Evolutionary conservation across 2,329 filamentous ascomycete genomes (phyloP), one percentile per base, ranked within the genome.

Genomic region (Gnomoniopsis sp.): DNA sequence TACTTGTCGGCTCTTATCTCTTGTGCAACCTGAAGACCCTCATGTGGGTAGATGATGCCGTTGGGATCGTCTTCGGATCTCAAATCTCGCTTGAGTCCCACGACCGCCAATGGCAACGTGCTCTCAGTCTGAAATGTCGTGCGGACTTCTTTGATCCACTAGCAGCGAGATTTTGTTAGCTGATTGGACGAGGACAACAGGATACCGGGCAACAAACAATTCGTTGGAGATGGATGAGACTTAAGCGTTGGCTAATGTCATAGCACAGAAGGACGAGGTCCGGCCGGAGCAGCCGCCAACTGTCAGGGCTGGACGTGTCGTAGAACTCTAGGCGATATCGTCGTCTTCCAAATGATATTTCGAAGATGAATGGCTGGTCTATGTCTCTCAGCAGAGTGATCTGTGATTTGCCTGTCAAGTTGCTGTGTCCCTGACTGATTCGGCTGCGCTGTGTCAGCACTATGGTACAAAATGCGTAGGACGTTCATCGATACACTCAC

Each of bases 71-170:
- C 72, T 61, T 85, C 82, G 2, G 79, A 82, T 57, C 82, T 74
- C 55, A 86, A 69, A 64, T 88, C 85, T 60, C 85, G 75, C 71
- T 87, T 87, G 60, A 88, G 72, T 12, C 84, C 85, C 3, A 86
- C 70, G 15, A 87, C 73, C 19, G 86, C 73, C 26, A 87, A 62
- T 2, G 85, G 84, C 34, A 86, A 69, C 30, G 68, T 70, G 63
- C 82, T 79, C 60, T 74, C 74, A 23, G 74, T 70, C 33, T 70
- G 67, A 63, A 85, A 85, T 8, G 74, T 69, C 54, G 68, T 72
- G 60, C 80, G 79, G 53, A 81, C 75, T 65, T 85, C 77, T 60
- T 82, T 79, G 61, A 80, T 75, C 84, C 84, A 87, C 84, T 87
- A 61, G 41, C n/a, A n/a, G n/a, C 30, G 26, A 21, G 12, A 21